Percentiles rank a stretch among this genome's conserved stretches.
phyloP scores from a whole-genome alignment of 2,329 filamentous ascomycete species.

The Phyllachora maydis region DNA sequence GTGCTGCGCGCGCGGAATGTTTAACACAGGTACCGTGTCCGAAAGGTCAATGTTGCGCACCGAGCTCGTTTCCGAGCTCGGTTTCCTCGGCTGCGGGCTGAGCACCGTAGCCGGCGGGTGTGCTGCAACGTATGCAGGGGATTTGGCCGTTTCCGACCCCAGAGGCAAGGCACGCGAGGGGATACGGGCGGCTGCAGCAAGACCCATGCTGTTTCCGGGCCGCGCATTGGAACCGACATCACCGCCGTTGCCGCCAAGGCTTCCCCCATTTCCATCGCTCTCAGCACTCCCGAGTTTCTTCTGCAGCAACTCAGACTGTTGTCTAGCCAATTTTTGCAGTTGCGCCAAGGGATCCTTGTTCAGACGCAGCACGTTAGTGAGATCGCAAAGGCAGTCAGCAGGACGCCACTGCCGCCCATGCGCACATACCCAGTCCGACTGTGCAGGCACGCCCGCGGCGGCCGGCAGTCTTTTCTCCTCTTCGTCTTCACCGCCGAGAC shows the following conservation, averaged over 20 bases:
- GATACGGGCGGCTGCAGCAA: too few species aligned
- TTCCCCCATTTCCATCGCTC: slow-evolving; percentile 10
- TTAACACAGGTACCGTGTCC: too few species aligned
- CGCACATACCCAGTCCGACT: slow-evolving; percentile 87
- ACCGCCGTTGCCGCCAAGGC: too few species aligned
- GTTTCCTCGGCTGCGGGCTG: slow-evolving; percentile 15
- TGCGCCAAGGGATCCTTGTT: slow-evolving; percentile 48
- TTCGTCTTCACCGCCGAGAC: slow-evolving; percentile 29
- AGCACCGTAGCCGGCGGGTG: slow-evolving; percentile 14
- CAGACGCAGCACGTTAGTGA: slow-evolving; percentile 28
- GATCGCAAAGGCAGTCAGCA: slow-evolving; percentile 30
- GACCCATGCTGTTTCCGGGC: too few species aligned
- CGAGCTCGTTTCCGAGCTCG: slow-evolving; percentile 7
- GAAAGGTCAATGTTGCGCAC: slow-evolving; percentile 9
- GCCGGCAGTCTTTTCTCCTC: slow-evolving; percentile 43
- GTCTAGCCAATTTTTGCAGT: slow-evolving; percentile 47
- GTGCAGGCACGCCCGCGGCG: slow-evolving; percentile 67
- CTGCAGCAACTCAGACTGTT: slow-evolving; percentile 42
- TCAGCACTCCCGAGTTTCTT: slow-evolving; percentile 21
- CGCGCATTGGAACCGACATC: too few species aligned
- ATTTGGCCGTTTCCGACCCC: slow-evolving; percentile 25
- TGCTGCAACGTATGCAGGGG: slow-evolving; percentile 22
- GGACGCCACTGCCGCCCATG: slow-evolving; percentile 26
- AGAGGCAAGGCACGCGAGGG: slow-evolving; percentile 28
- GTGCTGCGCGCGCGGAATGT: too few species aligned